Evolutionary conservation across 768 basidiomycete species (phyloP).

Genomic region (Royoungia palumana): DNA sequence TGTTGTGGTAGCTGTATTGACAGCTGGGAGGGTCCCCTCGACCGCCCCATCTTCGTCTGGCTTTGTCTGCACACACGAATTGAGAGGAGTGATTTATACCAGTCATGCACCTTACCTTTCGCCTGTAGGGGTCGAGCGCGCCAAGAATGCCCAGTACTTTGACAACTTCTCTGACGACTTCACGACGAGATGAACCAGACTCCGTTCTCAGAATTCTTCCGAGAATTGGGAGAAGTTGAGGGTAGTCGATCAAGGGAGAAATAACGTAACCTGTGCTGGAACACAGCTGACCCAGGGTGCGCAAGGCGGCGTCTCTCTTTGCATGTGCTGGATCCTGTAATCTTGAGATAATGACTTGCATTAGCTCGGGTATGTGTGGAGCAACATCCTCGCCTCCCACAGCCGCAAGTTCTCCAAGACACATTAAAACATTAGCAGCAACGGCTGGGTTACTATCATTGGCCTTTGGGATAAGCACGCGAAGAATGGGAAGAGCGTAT

Average conservation of each 20-base stretch:
- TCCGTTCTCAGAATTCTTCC: conserved; percentile 86
- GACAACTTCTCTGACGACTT: conserved; percentile 91
- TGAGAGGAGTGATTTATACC: conserved; percentile 1
- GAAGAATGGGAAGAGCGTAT: conserved; percentile 92
- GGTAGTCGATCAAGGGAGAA: conserved; percentile 84
- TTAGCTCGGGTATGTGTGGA: conserved; percentile 79
- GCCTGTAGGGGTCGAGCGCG: conserved; percentile 91
- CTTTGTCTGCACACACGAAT: conserved; percentile 40
- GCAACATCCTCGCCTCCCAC: conserved; percentile 92
- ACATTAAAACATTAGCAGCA: conserved; percentile 88
- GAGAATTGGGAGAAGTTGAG: conserved; percentile 82
- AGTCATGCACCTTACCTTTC: conserved; percentile 60
- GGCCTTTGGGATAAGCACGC: conserved; percentile 86
- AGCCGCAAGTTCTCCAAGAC: conserved; percentile 88
- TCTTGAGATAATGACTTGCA: conserved; percentile 85
- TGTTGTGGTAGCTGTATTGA: conserved; percentile 66
- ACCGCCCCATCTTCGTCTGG: conserved; percentile 61
- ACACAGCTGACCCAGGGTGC: conserved; percentile 92
- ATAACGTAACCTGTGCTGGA: conserved; percentile 96
- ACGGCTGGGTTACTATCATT: conserved; percentile 83
- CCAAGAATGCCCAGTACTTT: conserved; percentile 95
- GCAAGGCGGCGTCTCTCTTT: conserved; percentile 92
- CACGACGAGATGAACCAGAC: conserved; percentile 67
- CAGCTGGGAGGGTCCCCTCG: conserved; percentile 58
- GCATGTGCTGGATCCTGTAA: conserved; percentile 85